These are phyloP conservation scores for Oryza longistaminata DNA, from an alignment of 176 grass and related monocot species.

Conservation along the genomic window DNA sequence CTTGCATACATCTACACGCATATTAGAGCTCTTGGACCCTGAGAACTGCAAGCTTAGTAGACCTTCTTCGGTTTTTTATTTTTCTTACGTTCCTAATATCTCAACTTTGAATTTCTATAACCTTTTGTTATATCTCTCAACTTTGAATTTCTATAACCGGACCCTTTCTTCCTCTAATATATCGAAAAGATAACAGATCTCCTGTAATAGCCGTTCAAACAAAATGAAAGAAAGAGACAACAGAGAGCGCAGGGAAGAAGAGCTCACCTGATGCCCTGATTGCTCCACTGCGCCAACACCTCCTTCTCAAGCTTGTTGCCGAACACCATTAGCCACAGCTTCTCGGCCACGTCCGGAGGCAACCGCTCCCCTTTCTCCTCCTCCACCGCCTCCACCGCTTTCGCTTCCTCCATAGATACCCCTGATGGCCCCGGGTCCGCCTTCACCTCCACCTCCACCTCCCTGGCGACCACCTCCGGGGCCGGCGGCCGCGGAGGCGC, in stretches of 20 bases:
- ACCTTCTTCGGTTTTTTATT: too few relatives aligned
- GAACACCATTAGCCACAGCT: conserved; percentile 81
- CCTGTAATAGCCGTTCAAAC: not conserved
- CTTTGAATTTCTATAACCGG: not conserved
- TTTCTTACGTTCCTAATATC: not conserved
- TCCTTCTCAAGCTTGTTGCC: conserved; percentile 62
- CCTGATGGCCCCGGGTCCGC: not conserved
- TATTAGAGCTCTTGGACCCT: not conserved
- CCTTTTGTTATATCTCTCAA: not conserved
- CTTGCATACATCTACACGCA: conserved; percentile 22
- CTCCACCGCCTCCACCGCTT: conserved; percentile 20
- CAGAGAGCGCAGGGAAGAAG: not conserved
- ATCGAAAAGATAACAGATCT: not conserved
- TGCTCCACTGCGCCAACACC: conserved; percentile 91
- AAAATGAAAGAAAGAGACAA: not conserved
- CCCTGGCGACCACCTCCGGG: conserved; percentile 12
- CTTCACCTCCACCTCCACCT: conserved; percentile 35
- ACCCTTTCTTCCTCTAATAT: not conserved
- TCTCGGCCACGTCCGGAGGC: conserved; percentile 53
- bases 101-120: not conserved
- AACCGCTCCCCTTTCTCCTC: conserved; percentile 53
- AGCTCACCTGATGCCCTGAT: conserved; percentile 91
- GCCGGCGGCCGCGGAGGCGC: not conserved
- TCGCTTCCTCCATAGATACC: conserved; percentile 36
- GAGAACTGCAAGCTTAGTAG: too few relatives aligned